Base-by-base conservation (phyloP, 371 early-diverging fungal genomes). In the Blyttiomyces sp. region DNA sequence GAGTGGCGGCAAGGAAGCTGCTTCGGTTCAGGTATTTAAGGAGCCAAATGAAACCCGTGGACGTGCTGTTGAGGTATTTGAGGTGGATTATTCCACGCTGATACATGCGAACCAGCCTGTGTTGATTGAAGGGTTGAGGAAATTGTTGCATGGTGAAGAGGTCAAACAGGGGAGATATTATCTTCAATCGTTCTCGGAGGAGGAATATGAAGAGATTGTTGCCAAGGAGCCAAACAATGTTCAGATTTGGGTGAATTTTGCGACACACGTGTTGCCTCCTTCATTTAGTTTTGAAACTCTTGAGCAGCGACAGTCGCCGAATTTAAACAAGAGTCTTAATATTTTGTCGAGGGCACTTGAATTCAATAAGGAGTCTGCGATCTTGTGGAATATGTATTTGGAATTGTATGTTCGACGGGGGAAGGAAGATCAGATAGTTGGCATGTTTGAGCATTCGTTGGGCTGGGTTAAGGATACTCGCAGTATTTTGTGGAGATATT, bases 311-410 rank as follows among this genome's bases (percentile, higher is more conserved):
- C 32, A 48, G 17, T 43, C 62, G n/a, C 33, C 36, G n/a, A 49
- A 58, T 19, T 17, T 76, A 2, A 54, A 60, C 19, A 46, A 48
- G 26, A 31, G 63, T 23, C 54, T 77, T 23, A 35, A 60, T 11
- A 48, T 69, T 26, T 63, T 77, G 13, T 56, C 61, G 2, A 34
- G 68, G 33, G 77, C 64, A 16, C 35, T 77, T 33, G 52, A 66
- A 43, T 24, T 9, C 32, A 71, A 68, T 44, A 45, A 65, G 2
- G 45, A 53, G 2, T 60, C 61, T 16, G 66, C 68, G 44, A 60
- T 39, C 2, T 43, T 74, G 24, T 77, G 77, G 77, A 26, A 32
- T 0, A 51, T 70, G 16, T 77, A 73, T 54, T n/a, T 77, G n/a
- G 77, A 77, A 53, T 36, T 77, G 2, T 72, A 58, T 46, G 6